phyloP scores from a whole-genome alignment of 1,139 yeast species.

The Lodderomyces jiufengensis region DNA sequence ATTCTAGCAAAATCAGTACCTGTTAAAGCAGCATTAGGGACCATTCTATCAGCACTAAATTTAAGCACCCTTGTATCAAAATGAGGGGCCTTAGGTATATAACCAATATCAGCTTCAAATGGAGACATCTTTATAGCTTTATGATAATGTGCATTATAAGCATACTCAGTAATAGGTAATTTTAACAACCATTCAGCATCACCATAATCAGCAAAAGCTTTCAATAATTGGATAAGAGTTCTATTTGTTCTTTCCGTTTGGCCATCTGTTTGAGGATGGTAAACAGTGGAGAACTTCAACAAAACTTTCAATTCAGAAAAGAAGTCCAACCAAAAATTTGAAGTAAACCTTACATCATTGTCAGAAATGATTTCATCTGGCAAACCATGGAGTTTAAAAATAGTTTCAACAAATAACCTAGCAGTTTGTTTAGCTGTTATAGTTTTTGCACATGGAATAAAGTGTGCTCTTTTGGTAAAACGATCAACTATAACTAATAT shows the following conservation, averaged over 20 bases:
- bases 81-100: neutral
- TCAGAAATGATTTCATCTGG: neutral
- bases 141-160: conserved; percentile 4
- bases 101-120: neutral
- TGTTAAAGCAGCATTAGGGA: neutral
- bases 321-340: conserved; percentile 2
- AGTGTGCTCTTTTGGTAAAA: neutral
- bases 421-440: neutral
- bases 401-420: neutral
- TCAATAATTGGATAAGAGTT: conserved; percentile 3
- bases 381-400: no score
- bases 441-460: neutral
- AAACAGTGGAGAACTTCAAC: conserved; percentile 1
- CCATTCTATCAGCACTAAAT: neutral
- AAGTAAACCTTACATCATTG: neutral
- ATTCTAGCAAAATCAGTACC: neutral
- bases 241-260: conserved; percentile 7
- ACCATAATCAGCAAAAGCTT: neutral
- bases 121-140: conserved; percentile 6
- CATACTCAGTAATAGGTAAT: conserved; percentile 4
- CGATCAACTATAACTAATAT: neutral
- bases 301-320: neutral
- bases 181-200: conserved; percentile 1
- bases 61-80: neutral
- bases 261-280: conserved; percentile 8